Conservation (phyloP, 352 stramenopile genomes). For the Phytopythium kandeliae region DNA sequence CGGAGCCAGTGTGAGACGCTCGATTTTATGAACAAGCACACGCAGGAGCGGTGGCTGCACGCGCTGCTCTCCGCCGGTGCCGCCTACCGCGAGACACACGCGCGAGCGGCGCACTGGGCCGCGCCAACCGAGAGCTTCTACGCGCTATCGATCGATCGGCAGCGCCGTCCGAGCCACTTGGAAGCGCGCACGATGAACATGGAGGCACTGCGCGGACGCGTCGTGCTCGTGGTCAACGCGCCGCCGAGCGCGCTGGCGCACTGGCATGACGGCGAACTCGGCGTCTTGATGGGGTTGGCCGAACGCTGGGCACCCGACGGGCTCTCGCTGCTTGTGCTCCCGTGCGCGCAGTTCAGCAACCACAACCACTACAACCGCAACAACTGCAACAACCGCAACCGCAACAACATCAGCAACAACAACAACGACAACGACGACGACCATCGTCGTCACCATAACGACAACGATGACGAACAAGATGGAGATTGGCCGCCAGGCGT, state of each 20-base stretch:
- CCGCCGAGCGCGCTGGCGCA: constrained; percentile 15
- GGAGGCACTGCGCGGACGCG: constrained; percentile 47
- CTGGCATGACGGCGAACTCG: constrained; percentile 29
- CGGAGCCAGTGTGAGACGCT: constrained; percentile 30
- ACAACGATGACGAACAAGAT: too few species aligned
- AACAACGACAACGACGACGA: too few species aligned
- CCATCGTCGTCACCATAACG: too few species aligned
- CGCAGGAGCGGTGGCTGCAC: constrained; percentile 45
- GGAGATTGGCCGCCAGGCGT: constrained; percentile 21
- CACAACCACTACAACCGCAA: constrained; percentile 49
- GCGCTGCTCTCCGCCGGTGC: constrained; percentile 39
- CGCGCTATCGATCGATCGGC: constrained; percentile 42
- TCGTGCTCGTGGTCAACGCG: constrained; percentile 71
- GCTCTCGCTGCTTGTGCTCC: constrained; percentile 72
- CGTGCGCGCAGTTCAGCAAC: constrained; percentile 82
- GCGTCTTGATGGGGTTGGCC: constrained; percentile 59
- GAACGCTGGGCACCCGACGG: constrained; percentile 49
- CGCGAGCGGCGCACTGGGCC: constrained; percentile 20
- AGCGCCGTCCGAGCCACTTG: not conserved
- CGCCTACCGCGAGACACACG: constrained; percentile 33
- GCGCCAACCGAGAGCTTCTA: constrained; percentile 60
- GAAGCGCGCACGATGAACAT: constrained; percentile 31
- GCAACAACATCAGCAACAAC: constrained; percentile 10
- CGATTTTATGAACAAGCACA: constrained; percentile 16
- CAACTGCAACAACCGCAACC: too few species aligned